phyloP scores from a whole-genome alignment of 306 rosid genomes.

The Malus sieversii region DNA sequence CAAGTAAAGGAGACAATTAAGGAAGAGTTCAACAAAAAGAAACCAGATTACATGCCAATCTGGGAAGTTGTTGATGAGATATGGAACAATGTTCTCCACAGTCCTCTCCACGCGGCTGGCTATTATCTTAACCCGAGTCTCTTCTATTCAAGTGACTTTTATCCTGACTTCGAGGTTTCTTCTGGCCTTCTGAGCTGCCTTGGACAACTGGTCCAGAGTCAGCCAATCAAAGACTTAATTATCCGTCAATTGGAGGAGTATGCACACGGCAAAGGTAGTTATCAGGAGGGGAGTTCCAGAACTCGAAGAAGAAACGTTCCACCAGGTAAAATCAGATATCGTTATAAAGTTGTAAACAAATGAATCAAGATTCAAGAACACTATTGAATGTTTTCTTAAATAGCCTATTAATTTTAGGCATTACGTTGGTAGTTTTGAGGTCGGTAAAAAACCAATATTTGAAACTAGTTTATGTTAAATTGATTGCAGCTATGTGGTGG shows the following conservation, averaged over 20 bases:
- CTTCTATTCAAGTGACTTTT: constrained; percentile 13
- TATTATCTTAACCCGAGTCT: constrained; percentile 22
- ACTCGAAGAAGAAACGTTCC: neutral
- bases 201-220: constrained; percentile 4
- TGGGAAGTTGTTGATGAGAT: constrained; percentile 22
- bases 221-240: constrained; percentile 4
- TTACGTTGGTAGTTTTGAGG: neutral
- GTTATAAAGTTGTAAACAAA: no score
- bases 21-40: constrained; percentile 4
- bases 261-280: constrained; percentile 5
- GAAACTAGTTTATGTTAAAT: neutral
- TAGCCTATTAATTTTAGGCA: neutral
- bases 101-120: constrained; percentile 20
- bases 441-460: neutral
- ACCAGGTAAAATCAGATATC: constrained; percentile 6
- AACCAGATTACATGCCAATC: constrained; percentile 14
- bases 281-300: neutral
- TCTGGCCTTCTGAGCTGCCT: constrained; percentile 13
- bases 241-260: constrained; percentile 14
- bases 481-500: constrained; percentile 21
- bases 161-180: constrained; percentile 20
- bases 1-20: constrained; percentile 24
- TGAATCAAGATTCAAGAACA: neutral
- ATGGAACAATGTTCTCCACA: constrained; percentile 18
- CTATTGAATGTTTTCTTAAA: neutral